Evolutionary conservation across 2,329 filamentous ascomycete genomes (phyloP).

Genomic region (Hirsutella rhossiliensis): DNA sequence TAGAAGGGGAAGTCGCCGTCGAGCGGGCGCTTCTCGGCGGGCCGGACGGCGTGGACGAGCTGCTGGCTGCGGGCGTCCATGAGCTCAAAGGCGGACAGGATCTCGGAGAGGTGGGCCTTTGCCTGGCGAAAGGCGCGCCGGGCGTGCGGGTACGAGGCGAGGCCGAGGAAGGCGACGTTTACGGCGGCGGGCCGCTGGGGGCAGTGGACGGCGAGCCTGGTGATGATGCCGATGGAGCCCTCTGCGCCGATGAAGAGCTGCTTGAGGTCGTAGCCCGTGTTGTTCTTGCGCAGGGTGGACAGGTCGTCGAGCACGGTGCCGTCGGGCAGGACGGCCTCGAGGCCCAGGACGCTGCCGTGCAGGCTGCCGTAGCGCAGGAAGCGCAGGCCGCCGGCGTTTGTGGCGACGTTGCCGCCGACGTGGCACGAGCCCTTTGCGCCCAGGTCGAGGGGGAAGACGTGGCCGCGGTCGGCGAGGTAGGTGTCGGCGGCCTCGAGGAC

Average conservation of each 20-base stretch:
- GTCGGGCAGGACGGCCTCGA: constrained; percentile 89
- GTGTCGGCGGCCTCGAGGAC: constrained; percentile 84
- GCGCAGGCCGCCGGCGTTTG: constrained; percentile 86
- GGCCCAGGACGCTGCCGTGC: constrained; percentile 82
- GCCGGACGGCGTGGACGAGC: constrained; percentile 63
- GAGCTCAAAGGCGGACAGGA: constrained; percentile 92
- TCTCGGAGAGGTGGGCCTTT: constrained; percentile 83
- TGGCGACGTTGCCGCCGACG: constrained; percentile 89
- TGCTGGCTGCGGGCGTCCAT: constrained; percentile 83
- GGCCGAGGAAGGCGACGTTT: constrained; percentile 89
- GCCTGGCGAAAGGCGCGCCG: constrained; percentile 79
- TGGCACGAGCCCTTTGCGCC: constrained; percentile 96
- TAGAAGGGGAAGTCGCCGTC: constrained; percentile 86
- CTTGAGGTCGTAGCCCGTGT: constrained; percentile 95
- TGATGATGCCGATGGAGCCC: constrained; percentile 90
- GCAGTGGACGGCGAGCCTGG: constrained; percentile 77
- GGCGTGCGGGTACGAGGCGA: constrained; percentile 82
- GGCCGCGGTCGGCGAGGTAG: constrained; percentile 67
- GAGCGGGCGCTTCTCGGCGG: constrained; percentile 67
- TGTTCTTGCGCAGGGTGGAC: constrained; percentile 86
- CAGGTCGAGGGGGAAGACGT: constrained; percentile 94
- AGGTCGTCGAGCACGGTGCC: constrained; percentile 88
- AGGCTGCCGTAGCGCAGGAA: constrained; percentile 87
- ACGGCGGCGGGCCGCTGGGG: constrained; percentile 78
- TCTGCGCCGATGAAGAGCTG: constrained; percentile 94